Base-by-base conservation (phyloP, 164 flowering plant species). In the Liquidambar formosana region DNA sequence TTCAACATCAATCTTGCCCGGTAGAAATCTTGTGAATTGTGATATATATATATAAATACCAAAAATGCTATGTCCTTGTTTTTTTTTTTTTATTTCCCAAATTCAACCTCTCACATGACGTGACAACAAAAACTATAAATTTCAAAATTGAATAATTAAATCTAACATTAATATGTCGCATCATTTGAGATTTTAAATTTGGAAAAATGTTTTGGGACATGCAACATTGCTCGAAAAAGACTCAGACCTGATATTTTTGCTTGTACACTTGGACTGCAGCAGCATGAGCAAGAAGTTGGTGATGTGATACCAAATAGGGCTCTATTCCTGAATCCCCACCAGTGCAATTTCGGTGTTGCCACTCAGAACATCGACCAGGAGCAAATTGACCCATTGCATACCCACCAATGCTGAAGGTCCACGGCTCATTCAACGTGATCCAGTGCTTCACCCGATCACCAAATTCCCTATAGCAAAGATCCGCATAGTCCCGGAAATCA, bases 231-330 rank as follows among this genome's bases (percentile, higher is more conserved):
- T 10, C 57, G 1, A n/a, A 51, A n/a, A 6, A 52, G 21, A 1
- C n/a, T 1, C 1, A 3, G 3, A 82, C 89, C 81, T 88, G 83
- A 43, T 79, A 88, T 22, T 77, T 79, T 10, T 72, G 57, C 60
- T 62, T 79, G 65, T 86, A 86, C 0, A 79, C 13, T 54, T 79
- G 64, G 0, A 83, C 84, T 0, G 84, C 89, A n/a, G 83, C 78
- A 2, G 93, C 93, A 78, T 86, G 90, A 72, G 89, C 71, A 21
- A 81, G 81, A 66, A 78, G 70, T 27, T 21, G 71, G 51, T 84
- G 10, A 22, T 82, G 81, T 4, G 73, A 28, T 16, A 73, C 82
- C 54, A 72, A 0, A 52, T 84, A 77, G 3, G 85, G 87, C 74
- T 84, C 87, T 0, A 73, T 78, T 0, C 28, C 68, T 0, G 87